A percentile compares a stretch with the other conserved stretches of the same genome.
Evolutionary conservation across 306 rosid genomes (phyloP).

Genomic region (Citrullus amarus): DNA sequence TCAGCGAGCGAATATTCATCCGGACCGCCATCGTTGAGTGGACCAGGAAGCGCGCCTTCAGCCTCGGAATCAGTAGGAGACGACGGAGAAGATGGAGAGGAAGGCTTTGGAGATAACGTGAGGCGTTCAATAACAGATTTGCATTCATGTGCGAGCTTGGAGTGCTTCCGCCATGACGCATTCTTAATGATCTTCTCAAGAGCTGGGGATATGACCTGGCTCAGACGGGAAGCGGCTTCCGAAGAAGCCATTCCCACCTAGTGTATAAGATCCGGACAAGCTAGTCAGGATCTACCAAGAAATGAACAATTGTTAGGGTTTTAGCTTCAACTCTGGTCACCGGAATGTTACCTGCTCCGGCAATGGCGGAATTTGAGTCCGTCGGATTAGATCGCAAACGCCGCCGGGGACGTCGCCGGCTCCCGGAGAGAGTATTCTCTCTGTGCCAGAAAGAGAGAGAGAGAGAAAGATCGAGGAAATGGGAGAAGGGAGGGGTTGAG

Average conservation of each 20-base stretch:
- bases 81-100: constrained; percentile 11
- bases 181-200: constrained; percentile 79
- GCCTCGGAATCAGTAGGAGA: constrained; percentile 33
- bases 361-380: background rate
- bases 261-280: constrained; percentile 29
- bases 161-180: constrained; percentile 95
- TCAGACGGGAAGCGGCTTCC: constrained; percentile 99
- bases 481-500: constrained; percentile 1
- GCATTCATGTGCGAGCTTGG: constrained; percentile 83
- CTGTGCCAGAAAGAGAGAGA: background rate
- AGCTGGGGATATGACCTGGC: constrained; percentile 71
- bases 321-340: constrained; percentile 12
- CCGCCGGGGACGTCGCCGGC: background rate
- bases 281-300: constrained; percentile 26
- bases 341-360: background rate
- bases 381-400: background rate
- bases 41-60: constrained; percentile 51
- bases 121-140: constrained; percentile 76
- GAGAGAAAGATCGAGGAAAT: background rate
- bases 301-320: constrained; percentile 17
- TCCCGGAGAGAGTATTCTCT: background rate
- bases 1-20: constrained; percentile 62
- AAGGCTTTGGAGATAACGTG: constrained; percentile 18
- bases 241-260: constrained; percentile 96
- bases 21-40: constrained; percentile 84